Conservation (phyloP, 352 stramenopile genomes). For the Globisporangium carolinianum region DNA sequence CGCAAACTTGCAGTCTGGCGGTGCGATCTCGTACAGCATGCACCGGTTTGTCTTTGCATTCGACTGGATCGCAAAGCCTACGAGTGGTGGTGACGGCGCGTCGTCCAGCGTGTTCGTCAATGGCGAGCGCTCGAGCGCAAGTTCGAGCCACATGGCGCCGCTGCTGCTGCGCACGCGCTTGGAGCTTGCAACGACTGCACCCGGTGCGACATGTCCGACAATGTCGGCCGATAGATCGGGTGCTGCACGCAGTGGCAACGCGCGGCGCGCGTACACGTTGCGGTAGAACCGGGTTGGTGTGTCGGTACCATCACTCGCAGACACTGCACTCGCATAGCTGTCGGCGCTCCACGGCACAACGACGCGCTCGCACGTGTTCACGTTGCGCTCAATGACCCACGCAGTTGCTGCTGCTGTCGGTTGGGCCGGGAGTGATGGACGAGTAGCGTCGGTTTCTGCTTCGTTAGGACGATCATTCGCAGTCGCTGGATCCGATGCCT, state of each 20-base stretch:
- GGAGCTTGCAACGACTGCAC: slow-evolving; percentile 27
- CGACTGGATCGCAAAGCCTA: slow-evolving; percentile 63
- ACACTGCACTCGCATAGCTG: too few species aligned
- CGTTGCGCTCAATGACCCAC: slow-evolving; percentile 76
- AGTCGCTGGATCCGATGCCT: neutral
- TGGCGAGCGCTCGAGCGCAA: too few species aligned
- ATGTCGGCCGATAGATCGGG: slow-evolving; percentile 43
- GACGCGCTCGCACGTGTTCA: slow-evolving; percentile 58
- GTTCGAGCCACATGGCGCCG: slow-evolving; percentile 42
- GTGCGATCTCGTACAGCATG: slow-evolving; percentile 65
- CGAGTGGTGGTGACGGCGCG: too few species aligned
- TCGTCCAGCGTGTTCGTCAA: slow-evolving; percentile 3
- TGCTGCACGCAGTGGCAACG: slow-evolving; percentile 41
- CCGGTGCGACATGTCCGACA: slow-evolving; percentile 45
- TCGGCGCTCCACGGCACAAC: slow-evolving; percentile 39
- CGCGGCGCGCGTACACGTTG: slow-evolving; percentile 52
- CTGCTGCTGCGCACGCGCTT: slow-evolving; percentile 40
- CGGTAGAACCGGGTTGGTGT: slow-evolving; percentile 32
- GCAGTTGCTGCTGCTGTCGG: slow-evolving; percentile 11
- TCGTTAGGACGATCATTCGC: neutral
- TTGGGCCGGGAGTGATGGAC: neutral
- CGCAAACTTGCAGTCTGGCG: slow-evolving; percentile 40
- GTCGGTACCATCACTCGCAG: too few species aligned
- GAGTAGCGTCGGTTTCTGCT: slow-evolving; percentile 1
- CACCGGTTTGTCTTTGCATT: slow-evolving; percentile 73